phyloP scores from a whole-genome alignment of 306 rosid species.

The Fragaria iinumae region DNA sequence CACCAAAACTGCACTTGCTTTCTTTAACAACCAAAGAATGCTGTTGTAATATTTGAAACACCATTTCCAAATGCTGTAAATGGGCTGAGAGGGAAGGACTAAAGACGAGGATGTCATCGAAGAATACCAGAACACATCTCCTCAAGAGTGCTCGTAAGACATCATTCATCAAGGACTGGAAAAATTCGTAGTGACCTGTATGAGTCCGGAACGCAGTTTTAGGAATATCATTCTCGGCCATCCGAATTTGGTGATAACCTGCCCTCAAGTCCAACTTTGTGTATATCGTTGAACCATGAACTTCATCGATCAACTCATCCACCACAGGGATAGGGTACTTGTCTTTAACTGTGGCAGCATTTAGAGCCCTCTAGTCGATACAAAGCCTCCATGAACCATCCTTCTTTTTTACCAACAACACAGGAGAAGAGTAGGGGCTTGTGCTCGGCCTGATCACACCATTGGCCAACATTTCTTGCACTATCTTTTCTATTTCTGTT shows the following conservation, averaged over 20 bases:
- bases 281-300: not conserved
- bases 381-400: not conserved
- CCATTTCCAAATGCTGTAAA: not conserved
- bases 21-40: too few species aligned
- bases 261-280: not conserved
- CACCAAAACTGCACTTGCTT: too few species aligned
- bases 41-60: not conserved
- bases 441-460: too few species aligned
- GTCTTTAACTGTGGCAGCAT: not conserved
- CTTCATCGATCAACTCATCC: not conserved
- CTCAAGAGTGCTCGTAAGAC: too few species aligned
- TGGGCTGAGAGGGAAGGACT: not conserved
- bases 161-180: not conserved
- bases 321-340: not conserved
- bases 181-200: constrained; percentile 4
- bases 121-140: not conserved
- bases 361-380: not conserved
- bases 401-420: not conserved
- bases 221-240: not conserved
- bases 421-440: not conserved
- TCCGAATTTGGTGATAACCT: not conserved
- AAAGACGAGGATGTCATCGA: not conserved
- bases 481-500: too few species aligned
- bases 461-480: too few species aligned
- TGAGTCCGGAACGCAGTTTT: not conserved